Evolutionary conservation across 805 yeast species (phyloP), one percentile per base, ranked within the genome.

Genomic region (Lipomyces sp.): DNA sequence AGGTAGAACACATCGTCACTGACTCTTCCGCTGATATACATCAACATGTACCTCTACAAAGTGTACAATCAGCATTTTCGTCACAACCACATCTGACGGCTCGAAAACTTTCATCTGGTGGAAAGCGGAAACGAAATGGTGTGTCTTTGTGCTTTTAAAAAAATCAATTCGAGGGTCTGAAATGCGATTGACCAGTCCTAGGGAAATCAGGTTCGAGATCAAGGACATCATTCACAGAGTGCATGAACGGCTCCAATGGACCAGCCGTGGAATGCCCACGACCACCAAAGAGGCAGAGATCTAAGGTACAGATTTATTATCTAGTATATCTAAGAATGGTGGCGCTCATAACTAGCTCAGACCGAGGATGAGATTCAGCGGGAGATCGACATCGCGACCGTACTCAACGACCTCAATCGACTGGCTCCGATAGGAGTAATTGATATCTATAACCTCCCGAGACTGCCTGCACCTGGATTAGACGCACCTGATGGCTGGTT

Each of bases 351-450:
- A 15, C 54, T 24, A 10, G 32, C 53, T 4, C 39, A 58, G 57
- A 37, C 57, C 15, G 60, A 60, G 11, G 62, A 59, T 35, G 62
- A 60, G 29, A 29, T 65, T 10, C 68, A 58, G 39, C 58, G 70
- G 45, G 73, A 72, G 29, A 67, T 72, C 5, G 72, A 62, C 7
- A 73, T 81, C 57, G 64, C 51, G 18, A 30, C 24, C 2, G 57
- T 65, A 7, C 75, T 84, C 63, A 85, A 84, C 73, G 78, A 82
- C 63, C 73, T 84, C 18, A 51, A 50, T 15, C 74, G 74, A 4
- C 79, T 82, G 29, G 70, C 80, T 4, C 85, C 86, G 0, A 71
- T 86, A 3, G 92, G 91, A 0, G 77, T 82, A 0, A 71, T 88
- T 0, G 80, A 78, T 69, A 76, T 84, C 58, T 73, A 76, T 60